Evolutionary conservation across 768 basidiomycete species (phyloP).

Genomic region (Leccinum imitatum): DNA sequence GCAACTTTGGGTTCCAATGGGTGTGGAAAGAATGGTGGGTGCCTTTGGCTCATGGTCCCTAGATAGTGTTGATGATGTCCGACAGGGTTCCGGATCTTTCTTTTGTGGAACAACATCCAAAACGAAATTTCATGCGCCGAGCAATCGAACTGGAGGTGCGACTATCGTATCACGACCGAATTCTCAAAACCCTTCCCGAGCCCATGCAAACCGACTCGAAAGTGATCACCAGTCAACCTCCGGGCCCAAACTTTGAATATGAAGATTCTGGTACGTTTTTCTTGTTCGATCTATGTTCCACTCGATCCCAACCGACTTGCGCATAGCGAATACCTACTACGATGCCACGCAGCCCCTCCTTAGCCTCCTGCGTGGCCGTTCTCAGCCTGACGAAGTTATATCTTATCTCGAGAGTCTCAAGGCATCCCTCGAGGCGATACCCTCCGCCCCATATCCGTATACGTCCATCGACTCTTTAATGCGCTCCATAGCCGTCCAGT

Average conservation of each 20-base stretch:
- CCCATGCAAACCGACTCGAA: conserved; percentile 67
- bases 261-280: conserved; percentile 66
- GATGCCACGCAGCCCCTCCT: conserved; percentile 79
- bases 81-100: conserved; percentile 85
- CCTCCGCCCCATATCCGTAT: conserved; percentile 50
- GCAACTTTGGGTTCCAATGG: conserved; percentile 98
- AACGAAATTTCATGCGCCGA: conserved; percentile 81
- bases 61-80: background rate
- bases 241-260: conserved; percentile 80
- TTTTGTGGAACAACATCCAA: conserved; percentile 76
- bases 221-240: conserved; percentile 67
- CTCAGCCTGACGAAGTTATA: conserved; percentile 80
- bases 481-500: conserved; percentile 82
- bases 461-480: conserved; percentile 64
- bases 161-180: conserved; percentile 89
- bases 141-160: conserved; percentile 89
- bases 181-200: conserved; percentile 84
- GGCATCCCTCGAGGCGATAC: conserved; percentile 54
- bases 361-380: conserved; percentile 76
- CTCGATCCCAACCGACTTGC: background rate
- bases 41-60: background rate
- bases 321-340: conserved; percentile 71
- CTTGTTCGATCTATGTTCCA: background rate
- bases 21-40: conserved; percentile 98
- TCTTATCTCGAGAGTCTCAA: conserved; percentile 70